phyloP scores from a whole-genome alignment of 148 eudicot genomes.

The Chenopodium album region DNA sequence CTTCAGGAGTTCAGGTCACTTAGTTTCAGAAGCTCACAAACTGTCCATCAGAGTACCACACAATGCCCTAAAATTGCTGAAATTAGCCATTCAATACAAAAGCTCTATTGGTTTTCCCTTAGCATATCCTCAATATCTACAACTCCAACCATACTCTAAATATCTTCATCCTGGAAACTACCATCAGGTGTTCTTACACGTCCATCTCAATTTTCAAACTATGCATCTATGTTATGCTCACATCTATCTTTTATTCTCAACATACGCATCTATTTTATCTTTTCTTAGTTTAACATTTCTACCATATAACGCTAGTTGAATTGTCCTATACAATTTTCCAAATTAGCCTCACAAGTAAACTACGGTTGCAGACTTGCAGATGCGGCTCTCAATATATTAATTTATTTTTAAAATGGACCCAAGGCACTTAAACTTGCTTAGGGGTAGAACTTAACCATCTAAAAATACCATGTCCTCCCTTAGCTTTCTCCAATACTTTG shows the following conservation, averaged over 20 bases:
- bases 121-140: neutral
- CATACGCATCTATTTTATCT: neutral
- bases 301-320: too few species aligned
- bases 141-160: neutral
- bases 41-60: neutral
- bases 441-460: too few species aligned
- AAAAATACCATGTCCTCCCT: too few species aligned
- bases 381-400: too few species aligned
- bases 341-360: neutral
- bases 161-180: neutral
- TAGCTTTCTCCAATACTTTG: too few species aligned
- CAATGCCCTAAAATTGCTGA: neutral
- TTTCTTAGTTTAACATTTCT: too few species aligned
- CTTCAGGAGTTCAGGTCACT: neutral
- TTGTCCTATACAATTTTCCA: neutral
- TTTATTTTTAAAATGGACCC: too few species aligned
- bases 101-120: too few species aligned
- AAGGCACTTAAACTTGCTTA: too few species aligned
- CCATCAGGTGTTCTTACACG: neutral
- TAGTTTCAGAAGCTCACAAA: neutral
- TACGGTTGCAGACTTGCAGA: too few species aligned
- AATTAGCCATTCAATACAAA: neutral
- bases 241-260: neutral
- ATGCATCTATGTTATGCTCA: neutral
- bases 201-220: neutral